phyloP scores from a whole-genome alignment of 257 asterid genomes.

The Scutellaria galericulata region DNA sequence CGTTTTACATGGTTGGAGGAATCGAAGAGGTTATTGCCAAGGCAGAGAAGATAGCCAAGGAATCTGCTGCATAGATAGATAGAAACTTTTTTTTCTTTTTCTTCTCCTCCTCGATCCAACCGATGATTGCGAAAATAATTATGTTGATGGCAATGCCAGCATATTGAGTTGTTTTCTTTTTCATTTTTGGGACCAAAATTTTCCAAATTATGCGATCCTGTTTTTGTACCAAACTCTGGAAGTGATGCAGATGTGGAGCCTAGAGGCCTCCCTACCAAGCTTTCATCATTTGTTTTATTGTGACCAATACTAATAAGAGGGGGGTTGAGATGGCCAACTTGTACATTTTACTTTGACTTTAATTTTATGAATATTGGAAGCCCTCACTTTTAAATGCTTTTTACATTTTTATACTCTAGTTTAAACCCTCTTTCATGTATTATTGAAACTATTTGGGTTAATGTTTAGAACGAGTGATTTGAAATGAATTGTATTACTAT shows the following conservation, averaged over 20 bases:
- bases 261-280: slow-evolving; percentile 40
- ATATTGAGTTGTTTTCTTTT: slow-evolving; percentile 38
- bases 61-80: slow-evolving; percentile 56
- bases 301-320: slow-evolving; percentile 40
- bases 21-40: slow-evolving; percentile 79
- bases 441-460: too few relatives aligned
- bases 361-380: neutral
- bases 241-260: slow-evolving; percentile 49
- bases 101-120: slow-evolving; percentile 1
- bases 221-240: slow-evolving; percentile 38
- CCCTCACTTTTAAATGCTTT: neutral
- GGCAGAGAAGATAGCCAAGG: slow-evolving; percentile 75
- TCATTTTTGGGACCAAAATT: slow-evolving; percentile 41
- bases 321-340: slow-evolving; percentile 34
- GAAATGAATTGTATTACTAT: too few relatives aligned
- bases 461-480: too few relatives aligned
- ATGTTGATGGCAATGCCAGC: slow-evolving; percentile 45
- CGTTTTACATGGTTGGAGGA: slow-evolving; percentile 97
- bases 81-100: neutral
- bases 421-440: too few relatives aligned
- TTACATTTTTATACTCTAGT: too few relatives aligned
- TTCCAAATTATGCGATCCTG: slow-evolving; percentile 28
- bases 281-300: slow-evolving; percentile 42
- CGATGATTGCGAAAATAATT: slow-evolving; percentile 66
- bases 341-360: slow-evolving; percentile 44